Conservation (phyloP, 768 basidiomycete species). For the Kwoniella bestiolae region DNA sequence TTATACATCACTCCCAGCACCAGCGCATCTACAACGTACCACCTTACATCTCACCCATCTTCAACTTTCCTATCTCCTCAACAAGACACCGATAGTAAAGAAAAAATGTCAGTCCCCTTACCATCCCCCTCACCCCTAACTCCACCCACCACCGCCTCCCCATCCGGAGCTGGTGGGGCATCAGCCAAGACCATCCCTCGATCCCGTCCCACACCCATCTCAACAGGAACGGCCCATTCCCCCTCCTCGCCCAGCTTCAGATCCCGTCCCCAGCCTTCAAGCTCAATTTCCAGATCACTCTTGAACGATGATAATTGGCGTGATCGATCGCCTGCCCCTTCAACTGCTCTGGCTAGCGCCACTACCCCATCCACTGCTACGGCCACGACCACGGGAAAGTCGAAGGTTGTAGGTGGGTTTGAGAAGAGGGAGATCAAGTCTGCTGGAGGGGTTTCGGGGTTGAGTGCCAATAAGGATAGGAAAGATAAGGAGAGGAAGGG, state of each 20-base stretch:
- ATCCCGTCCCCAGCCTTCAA: slow-evolving; percentile 12
- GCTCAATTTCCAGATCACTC: slow-evolving; percentile 8
- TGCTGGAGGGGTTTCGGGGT: slow-evolving; percentile 7
- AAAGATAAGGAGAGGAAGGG: slow-evolving; percentile 15
- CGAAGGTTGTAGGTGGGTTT: slow-evolving; percentile 42
- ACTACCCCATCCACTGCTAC: neutral
- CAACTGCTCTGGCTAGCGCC: neutral
- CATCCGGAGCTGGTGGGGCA: neutral
- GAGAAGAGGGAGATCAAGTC: slow-evolving; percentile 36
- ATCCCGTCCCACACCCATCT: slow-evolving; percentile 33
- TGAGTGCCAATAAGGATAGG: slow-evolving; percentile 1
- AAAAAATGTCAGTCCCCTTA: slow-evolving; percentile 45
- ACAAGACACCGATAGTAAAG: neutral
- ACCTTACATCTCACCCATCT: neutral
- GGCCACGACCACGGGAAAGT: neutral
- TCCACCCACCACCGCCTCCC: neutral
- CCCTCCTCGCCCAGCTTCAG: slow-evolving; percentile 20
- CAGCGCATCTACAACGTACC: neutral
- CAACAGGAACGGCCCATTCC: slow-evolving; percentile 13
- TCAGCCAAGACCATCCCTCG: slow-evolving; percentile 33
- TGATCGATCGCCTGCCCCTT: slow-evolving; percentile 19
- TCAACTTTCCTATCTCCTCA: neutral
- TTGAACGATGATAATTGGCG: slow-evolving; percentile 36
- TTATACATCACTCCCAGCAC: neutral
- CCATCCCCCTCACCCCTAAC: slow-evolving; percentile 36